A percentile compares a stretch with the other conserved stretches of the same genome.
These are phyloP conservation scores for Hibiscus trionum DNA, from an alignment of 345 rosid genomes.

Conservation along the genomic window DNA sequence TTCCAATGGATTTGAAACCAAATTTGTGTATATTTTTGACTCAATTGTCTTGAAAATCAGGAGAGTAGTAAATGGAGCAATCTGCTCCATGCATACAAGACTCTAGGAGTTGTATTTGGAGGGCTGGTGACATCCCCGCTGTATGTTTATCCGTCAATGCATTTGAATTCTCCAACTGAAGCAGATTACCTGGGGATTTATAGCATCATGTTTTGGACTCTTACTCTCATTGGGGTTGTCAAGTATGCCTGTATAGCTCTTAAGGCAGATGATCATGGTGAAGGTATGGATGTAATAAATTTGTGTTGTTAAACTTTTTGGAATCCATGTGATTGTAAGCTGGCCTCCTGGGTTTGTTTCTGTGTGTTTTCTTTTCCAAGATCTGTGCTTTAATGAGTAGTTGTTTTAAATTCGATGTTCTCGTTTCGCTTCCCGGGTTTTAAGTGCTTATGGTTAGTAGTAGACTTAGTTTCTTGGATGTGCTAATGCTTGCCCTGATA, in stretches of 20 bases:
- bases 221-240: conserved; percentile 50
- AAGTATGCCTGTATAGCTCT: conserved; percentile 47
- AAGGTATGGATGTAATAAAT: conserved; percentile 37
- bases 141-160: conserved; percentile 64
- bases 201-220: conserved; percentile 68
- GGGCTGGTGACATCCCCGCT: conserved; percentile 68
- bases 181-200: conserved; percentile 56
- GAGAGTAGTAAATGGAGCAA: conserved; percentile 26
- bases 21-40: background rate
- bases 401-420: background rate
- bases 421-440: background rate
- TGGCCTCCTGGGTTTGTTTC: too few species aligned
- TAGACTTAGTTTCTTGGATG: background rate
- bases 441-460: background rate
- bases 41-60: conserved; percentile 14
- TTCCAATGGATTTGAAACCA: background rate
- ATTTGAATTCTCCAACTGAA: conserved; percentile 46
- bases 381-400: background rate
- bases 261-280: conserved; percentile 65
- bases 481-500: background rate
- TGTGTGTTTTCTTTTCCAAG: too few species aligned
- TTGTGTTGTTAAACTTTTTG: background rate
- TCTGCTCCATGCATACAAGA: conserved; percentile 43
- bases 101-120: conserved; percentile 66
- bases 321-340: background rate